Conservation (phyloP, 2,329 filamentous ascomycete genomes). For the Lachnum nothofagi region DNA sequence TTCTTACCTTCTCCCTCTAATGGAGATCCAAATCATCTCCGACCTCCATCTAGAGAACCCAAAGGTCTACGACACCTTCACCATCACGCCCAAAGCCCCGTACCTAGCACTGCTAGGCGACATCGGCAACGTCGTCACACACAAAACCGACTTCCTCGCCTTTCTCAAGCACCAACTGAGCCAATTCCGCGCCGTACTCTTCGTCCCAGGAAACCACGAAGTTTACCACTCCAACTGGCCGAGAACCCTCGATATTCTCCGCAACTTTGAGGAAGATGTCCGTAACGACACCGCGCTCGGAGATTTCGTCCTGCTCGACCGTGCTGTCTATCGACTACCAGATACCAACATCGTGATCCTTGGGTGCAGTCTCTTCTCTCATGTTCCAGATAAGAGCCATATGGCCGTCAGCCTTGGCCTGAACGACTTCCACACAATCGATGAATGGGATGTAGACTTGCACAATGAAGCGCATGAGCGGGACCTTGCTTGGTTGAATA, state of each 20-base stretch:
- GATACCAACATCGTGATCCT: slow-evolving; percentile 37
- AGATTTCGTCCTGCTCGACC: slow-evolving; percentile 38
- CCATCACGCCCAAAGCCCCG: slow-evolving; percentile 37
- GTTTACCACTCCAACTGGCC: slow-evolving; percentile 37
- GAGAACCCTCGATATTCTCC: slow-evolving; percentile 17
- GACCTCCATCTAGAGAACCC: slow-evolving; percentile 45
- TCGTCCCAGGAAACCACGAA: slow-evolving; percentile 45
- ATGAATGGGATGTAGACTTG: slow-evolving; percentile 9
- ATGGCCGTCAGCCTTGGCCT: slow-evolving; percentile 16
- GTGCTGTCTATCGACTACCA: slow-evolving; percentile 36
- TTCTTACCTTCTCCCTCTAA: too few relatives aligned
- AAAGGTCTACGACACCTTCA: slow-evolving; percentile 37
- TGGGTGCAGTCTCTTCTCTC: slow-evolving; percentile 47
- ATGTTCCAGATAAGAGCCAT: slow-evolving; percentile 35
- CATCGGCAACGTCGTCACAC: slow-evolving; percentile 36
- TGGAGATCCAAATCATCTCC: slow-evolving; percentile 14
- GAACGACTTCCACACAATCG: slow-evolving; percentile 10
- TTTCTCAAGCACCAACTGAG: slow-evolving; percentile 36
- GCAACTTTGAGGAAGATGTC: background rate
- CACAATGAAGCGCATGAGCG: slow-evolving; percentile 9
- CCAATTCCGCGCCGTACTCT: slow-evolving; percentile 39
- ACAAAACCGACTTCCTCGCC: slow-evolving; percentile 36
- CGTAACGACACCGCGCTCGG: slow-evolving; percentile 4
- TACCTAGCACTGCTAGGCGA: slow-evolving; percentile 46
- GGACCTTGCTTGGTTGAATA: slow-evolving; percentile 38